A percentile compares a stretch with the other conserved stretches of the same genome.
Evolutionary conservation across 2,329 filamentous ascomycete genomes (phyloP).

Genomic region (Paracoccidioides brasiliensis): DNA sequence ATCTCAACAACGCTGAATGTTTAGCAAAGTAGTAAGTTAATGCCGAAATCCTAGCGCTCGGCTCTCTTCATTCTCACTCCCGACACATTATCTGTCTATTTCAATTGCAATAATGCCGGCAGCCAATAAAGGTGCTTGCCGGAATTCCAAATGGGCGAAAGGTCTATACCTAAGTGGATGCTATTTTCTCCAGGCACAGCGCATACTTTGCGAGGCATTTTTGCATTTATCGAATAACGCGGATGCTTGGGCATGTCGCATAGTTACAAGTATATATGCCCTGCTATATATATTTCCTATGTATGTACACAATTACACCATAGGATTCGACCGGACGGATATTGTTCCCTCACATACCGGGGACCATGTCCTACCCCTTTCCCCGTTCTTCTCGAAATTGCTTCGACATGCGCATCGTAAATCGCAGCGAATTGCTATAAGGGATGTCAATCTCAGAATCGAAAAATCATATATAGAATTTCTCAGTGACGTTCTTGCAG

Average conservation of each 20-base stretch:
- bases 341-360: constrained; percentile 16
- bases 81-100: too few relatives aligned
- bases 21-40: background rate
- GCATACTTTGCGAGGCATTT: too few relatives aligned
- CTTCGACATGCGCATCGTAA: constrained; percentile 15
- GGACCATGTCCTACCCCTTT: constrained; percentile 16
- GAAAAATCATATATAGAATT: constrained; percentile 11
- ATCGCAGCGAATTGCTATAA: constrained; percentile 11
- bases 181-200: too few relatives aligned
- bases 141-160: too few relatives aligned
- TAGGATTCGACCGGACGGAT: constrained; percentile 9
- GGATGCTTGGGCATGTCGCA: too few relatives aligned
- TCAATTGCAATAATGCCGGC: too few relatives aligned
- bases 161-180: too few relatives aligned
- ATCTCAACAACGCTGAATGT: too few relatives aligned
- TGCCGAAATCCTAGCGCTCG: constrained; percentile 1
- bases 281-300: too few relatives aligned
- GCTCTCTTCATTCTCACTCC: background rate
- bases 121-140: too few relatives aligned
- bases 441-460: constrained; percentile 10
- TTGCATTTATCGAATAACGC: too few relatives aligned
- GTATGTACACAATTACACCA: background rate
- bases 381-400: constrained; percentile 18
- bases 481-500: constrained; percentile 9
- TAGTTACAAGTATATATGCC: background rate